phyloP scores from a whole-genome alignment of 2,329 filamentous ascomycete species.

The Bimuria novae-zelandiae region DNA sequence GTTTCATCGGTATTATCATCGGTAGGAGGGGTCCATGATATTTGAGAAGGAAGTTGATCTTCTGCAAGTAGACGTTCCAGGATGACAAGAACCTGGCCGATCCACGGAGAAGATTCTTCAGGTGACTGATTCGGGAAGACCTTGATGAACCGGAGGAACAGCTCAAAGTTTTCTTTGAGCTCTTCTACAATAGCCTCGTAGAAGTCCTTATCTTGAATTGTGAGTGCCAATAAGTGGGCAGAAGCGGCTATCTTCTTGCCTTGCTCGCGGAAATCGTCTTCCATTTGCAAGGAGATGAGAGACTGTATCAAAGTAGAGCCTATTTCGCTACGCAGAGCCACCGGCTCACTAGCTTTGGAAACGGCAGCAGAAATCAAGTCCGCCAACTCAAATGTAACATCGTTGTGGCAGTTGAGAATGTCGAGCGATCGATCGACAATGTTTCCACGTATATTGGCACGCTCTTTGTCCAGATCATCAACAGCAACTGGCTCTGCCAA shows the following conservation, averaged over 20 bases:
- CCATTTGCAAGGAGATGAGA: slow-evolving; percentile 69
- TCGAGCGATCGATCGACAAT: slow-evolving; percentile 90
- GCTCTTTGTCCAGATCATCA: slow-evolving; percentile 78
- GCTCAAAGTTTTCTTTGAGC: slow-evolving; percentile 75
- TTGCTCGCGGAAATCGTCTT: slow-evolving; percentile 59
- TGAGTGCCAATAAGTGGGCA: slow-evolving; percentile 85
- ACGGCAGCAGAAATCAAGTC: slow-evolving; percentile 81
- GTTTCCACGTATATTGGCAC: slow-evolving; percentile 72
- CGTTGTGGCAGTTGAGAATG: slow-evolving; percentile 83
- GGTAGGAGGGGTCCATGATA: slow-evolving; percentile 68
- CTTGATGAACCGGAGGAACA: slow-evolving; percentile 79
- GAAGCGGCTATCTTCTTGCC: slow-evolving; percentile 83
- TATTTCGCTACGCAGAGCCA: slow-evolving; percentile 70
- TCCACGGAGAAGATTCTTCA: slow-evolving; percentile 88
- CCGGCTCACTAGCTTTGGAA: slow-evolving; percentile 63
- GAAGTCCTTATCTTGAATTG: slow-evolving; percentile 81
- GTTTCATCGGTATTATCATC: slow-evolving; percentile 53
- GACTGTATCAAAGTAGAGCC: slow-evolving; percentile 83
- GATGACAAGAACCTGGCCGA: slow-evolving; percentile 86
- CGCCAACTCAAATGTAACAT: slow-evolving; percentile 86
- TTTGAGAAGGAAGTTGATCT: slow-evolving; percentile 78
- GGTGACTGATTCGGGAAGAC: slow-evolving; percentile 67
- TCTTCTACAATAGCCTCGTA: slow-evolving; percentile 76
- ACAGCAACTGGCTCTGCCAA: slow-evolving; percentile 59
- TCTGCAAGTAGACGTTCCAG: slow-evolving; percentile 89